phyloP scores from a whole-genome alignment of 148 eudicot species.

The Rhododendron vialii region DNA sequence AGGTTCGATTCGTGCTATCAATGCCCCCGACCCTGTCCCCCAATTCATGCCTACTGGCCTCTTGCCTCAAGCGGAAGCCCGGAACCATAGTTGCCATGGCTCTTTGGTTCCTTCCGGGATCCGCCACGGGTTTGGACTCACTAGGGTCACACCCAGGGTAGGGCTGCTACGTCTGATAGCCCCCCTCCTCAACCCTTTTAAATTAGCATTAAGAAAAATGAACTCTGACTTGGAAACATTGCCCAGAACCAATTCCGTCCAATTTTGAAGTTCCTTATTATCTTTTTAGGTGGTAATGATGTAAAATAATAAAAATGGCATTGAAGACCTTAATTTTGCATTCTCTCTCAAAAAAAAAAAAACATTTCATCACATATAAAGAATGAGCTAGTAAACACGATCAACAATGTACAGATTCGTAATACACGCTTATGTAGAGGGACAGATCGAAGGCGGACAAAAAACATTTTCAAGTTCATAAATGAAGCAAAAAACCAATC shows the following conservation, averaged over 20 bases:
- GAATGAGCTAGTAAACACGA: background rate
- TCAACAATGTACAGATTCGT: background rate
- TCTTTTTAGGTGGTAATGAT: background rate
- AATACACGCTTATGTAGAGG: background rate
- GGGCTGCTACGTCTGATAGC: background rate
- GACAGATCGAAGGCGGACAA: background rate
- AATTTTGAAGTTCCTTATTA: background rate
- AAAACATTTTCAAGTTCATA: background rate
- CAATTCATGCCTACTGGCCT: background rate
- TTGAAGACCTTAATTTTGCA: background rate
- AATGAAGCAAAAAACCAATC: background rate
- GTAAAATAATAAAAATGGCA: background rate
- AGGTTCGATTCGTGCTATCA: background rate
- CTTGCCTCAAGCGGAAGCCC: too few relatives aligned
- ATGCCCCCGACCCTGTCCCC: too few relatives aligned
- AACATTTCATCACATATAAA: background rate
- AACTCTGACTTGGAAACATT: background rate
- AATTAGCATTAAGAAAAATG: background rate
- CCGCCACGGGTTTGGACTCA: background rate
- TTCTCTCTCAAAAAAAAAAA: background rate
- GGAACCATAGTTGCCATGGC: too few relatives aligned
- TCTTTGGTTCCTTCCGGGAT: too few relatives aligned
- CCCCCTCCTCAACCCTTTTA: background rate
- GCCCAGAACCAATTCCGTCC: background rate
- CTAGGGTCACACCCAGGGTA: background rate